Percentiles rank a stretch among this genome's conserved stretches.
Evolutionary conservation across 2,329 filamentous ascomycete genomes (phyloP).

Genomic region (Nothopassalora personata): DNA sequence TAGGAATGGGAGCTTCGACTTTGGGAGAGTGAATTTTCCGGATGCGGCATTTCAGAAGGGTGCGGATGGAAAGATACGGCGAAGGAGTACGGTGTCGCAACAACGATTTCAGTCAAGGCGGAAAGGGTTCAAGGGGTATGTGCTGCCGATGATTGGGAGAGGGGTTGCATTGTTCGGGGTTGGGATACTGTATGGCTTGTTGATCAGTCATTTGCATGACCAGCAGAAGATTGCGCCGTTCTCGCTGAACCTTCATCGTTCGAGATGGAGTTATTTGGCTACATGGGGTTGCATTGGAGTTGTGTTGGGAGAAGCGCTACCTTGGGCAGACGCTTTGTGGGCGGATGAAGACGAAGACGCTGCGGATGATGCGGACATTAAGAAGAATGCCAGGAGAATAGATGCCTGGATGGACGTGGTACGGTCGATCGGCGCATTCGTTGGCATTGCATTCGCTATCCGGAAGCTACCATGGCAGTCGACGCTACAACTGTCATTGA

Average conservation of each 20-base stretch:
- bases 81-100: conserved; percentile 24
- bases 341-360: conserved; percentile 46
- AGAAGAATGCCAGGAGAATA: conserved; percentile 12
- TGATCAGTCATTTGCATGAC: conserved; percentile 75
- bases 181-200: conserved; percentile 74
- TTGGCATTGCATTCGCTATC: conserved; percentile 74
- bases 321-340: conserved; percentile 77
- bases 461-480: conserved; percentile 90
- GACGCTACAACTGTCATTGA: conserved; percentile 85
- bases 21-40: conserved; percentile 20
- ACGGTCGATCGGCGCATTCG: conserved; percentile 63
- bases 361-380: conserved; percentile 16
- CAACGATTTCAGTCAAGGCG: conserved; percentile 14
- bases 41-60: conserved; percentile 21
- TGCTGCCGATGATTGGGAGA: conserved; percentile 41
- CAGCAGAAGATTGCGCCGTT: conserved; percentile 60
- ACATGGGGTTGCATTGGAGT: conserved; percentile 82
- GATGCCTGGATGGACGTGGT: conserved; percentile 64
- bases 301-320: conserved; percentile 69
- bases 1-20: conserved; percentile 24
- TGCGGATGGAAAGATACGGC: conserved; percentile 20
- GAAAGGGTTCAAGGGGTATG: conserved; percentile 26
- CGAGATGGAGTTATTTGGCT: conserved; percentile 61
- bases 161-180: conserved; percentile 64
- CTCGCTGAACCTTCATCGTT: conserved; percentile 52